Evolutionary conservation across 768 basidiomycete genomes (phyloP).

Genomic region (Leccinum uliginosum): DNA sequence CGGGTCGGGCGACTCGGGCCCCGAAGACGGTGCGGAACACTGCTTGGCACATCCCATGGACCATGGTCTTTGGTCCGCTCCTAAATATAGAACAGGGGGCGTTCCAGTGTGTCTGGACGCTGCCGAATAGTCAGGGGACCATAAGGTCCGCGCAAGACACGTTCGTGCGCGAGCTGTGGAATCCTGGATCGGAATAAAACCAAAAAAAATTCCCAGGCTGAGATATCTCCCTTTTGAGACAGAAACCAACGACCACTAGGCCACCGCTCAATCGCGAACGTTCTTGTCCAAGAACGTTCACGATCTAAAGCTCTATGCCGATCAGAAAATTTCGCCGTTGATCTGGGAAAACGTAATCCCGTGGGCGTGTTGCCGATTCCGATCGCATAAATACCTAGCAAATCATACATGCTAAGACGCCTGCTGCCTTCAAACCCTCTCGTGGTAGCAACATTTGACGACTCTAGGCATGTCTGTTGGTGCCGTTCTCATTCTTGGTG

Average conservation of each 20-base stretch:
- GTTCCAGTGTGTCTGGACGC: background rate
- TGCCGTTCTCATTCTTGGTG: slow-evolving; percentile 12
- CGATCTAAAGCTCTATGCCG: background rate
- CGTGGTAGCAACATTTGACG: background rate
- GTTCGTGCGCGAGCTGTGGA: slow-evolving; percentile 4
- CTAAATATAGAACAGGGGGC: background rate
- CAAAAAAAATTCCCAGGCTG: background rate
- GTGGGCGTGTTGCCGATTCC: background rate
- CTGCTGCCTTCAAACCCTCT: background rate
- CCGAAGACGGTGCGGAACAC: background rate
- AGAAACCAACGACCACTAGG: background rate
- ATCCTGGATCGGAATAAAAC: background rate
- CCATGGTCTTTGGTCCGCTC: background rate
- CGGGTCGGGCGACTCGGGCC: background rate
- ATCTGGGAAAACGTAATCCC: background rate
- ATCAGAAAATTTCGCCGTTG: background rate
- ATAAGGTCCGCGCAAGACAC: slow-evolving; percentile 2
- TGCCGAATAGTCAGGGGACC: background rate
- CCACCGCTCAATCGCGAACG: background rate
- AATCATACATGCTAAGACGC: background rate
- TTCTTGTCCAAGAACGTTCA: background rate
- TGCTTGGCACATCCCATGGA: background rate
- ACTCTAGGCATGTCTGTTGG: slow-evolving; percentile 6
- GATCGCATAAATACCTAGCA: slow-evolving; percentile 6
- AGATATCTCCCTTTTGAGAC: background rate